Conservation (phyloP, 2,329 filamentous ascomycete species). For the Verticillium albo-atrum region DNA sequence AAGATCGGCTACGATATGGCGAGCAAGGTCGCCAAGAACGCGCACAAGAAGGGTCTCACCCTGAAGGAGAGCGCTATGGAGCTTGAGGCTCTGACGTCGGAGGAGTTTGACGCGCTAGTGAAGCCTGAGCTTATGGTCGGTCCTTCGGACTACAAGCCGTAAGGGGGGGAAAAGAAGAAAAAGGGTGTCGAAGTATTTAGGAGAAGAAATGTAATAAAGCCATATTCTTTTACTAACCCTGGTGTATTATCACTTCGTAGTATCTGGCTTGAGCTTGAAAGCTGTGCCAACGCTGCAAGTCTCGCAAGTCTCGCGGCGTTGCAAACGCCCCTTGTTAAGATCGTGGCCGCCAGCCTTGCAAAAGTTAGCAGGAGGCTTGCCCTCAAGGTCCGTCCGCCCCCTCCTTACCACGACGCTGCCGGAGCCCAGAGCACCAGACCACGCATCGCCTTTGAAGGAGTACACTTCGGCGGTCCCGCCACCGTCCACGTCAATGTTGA, state of each 20-base stretch:
- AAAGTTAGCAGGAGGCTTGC: constrained; percentile 1
- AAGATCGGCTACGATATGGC: constrained; percentile 98
- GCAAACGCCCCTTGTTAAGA: neutral
- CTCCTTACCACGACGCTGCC: constrained; percentile 37
- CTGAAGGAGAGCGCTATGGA: constrained; percentile 93
- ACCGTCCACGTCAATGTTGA: neutral
- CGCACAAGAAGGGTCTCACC: constrained; percentile 95
- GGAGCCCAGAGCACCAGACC: constrained; percentile 45
- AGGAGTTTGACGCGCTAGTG: constrained; percentile 87
- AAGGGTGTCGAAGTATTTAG: too few relatives aligned
- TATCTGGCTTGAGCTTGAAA: constrained; percentile 41
- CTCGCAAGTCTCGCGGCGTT: too few relatives aligned
- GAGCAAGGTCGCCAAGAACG: constrained; percentile 95
- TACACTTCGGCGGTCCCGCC: constrained; percentile 35
- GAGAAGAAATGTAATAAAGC: too few relatives aligned
- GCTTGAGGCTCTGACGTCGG: constrained; percentile 79
- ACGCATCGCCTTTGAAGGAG: constrained; percentile 39
- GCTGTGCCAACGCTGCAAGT: constrained; percentile 13
- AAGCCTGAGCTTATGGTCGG: constrained; percentile 67
- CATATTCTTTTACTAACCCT: too few relatives aligned
- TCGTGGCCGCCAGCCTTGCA: neutral
- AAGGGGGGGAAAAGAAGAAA: neutral
- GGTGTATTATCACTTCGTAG: too few relatives aligned
- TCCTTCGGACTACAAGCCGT: constrained; percentile 27
- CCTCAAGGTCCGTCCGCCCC: neutral